Base-by-base conservation (phyloP, 1,284 basidiomycete species). In the Marasmius fiardii region DNA sequence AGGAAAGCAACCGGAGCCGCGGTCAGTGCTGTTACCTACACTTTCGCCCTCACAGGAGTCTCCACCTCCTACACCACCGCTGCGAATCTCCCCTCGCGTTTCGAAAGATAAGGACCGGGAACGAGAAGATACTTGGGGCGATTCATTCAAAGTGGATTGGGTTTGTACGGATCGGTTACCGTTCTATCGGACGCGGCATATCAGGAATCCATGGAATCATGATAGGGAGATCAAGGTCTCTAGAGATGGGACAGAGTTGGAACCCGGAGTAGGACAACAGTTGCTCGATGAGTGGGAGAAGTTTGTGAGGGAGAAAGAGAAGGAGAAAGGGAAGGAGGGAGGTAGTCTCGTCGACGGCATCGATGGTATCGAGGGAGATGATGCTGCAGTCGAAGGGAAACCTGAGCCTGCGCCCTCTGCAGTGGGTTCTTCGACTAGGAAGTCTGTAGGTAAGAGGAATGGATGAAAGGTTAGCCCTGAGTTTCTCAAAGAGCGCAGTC, bases 191-290 rank as follows among this genome's bases (percentile, higher is more conserved):
- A 90, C 90, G 34, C 80, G 86, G 44, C 88, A 93, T 65, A 70
- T 96, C 51, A 85, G 93, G 41, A 97, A 96, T 66, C 90, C 91
- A 0, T 97, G 94, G 94, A 95, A 96, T 61, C 86, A 93, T 64
- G 90, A 90, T 59, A 77, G 90, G 50, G 93, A 95, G 68, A 83
- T 96, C 59, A 95, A 95, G 75, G 87, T 95, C 5, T 95, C 92
- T 11, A 79, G 94, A 52, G 94, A 96, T 65, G 94, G 94, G 11
- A 96, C 94, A 1, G 94, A 97, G 70, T 71, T 96, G 21, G 94
- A 96, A 69, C 92, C 93, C 1, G 67, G 66, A 1, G 39, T 41
- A 7, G 39, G 39, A n/a, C 39, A 41, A 16, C 39, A 41, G 39
- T n/a, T 41, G 16, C n/a, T 95, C 56, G 83, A 86, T 1, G 89